Percentiles rank a stretch among this genome's conserved stretches.
Conservation (phyloP, 257 asterid species). For the Linaria vulgaris region DNA sequence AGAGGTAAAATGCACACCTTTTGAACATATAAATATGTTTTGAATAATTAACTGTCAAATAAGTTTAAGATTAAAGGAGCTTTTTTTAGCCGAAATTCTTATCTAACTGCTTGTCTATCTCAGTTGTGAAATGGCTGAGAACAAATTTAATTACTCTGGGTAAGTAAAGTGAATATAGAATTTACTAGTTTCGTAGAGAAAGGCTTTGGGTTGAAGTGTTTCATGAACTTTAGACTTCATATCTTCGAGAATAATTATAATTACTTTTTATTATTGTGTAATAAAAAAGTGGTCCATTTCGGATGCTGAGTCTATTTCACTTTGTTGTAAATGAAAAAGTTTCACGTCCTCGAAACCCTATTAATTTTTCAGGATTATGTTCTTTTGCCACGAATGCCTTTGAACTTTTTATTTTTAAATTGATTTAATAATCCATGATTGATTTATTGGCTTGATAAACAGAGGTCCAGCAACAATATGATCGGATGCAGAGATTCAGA, state of each 20-base stretch:
- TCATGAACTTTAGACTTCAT: background rate
- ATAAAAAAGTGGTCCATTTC: constrained; percentile 1
- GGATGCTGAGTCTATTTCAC: background rate
- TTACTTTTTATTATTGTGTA: background rate
- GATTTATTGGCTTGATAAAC: constrained; percentile 34
- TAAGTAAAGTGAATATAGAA: background rate
- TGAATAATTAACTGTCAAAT: background rate
- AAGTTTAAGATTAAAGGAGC: constrained; percentile 3
- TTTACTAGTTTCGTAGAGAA: background rate
- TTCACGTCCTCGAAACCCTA: background rate
- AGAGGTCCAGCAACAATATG: constrained; percentile 30
- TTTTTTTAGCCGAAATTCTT: background rate
- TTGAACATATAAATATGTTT: constrained; percentile 5
- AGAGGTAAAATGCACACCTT: background rate
- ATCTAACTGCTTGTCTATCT: background rate
- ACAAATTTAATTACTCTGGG: background rate
- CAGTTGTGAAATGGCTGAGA: background rate
- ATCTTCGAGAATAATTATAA: background rate
- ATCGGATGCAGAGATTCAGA: constrained; percentile 30
- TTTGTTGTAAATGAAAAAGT: background rate
- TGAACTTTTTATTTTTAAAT: constrained; percentile 7
- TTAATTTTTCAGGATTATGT: background rate
- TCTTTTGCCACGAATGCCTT: constrained; percentile 1
- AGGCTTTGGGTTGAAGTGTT: background rate
- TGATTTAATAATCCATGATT: constrained; percentile 21